Evolutionary conservation across 352 stramenopile genomes (phyloP).

Genomic region (Elongisporangium prolatum): DNA sequence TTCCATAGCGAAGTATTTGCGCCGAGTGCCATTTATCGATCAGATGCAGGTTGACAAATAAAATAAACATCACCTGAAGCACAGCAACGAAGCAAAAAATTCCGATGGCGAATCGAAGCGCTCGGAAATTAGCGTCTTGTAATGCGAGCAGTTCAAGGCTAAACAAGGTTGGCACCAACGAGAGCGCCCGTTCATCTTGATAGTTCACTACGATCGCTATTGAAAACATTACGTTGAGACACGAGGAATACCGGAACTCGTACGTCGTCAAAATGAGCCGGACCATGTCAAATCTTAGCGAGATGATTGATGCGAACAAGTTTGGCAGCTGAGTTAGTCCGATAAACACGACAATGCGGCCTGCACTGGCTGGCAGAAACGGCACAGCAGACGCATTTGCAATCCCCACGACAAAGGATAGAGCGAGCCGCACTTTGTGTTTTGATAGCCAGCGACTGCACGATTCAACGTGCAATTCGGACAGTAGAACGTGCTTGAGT

Average conservation of each 20-base stretch:
- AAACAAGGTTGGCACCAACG: not conserved
- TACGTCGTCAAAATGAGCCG: slow-evolving; percentile 10
- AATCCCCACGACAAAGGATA: not conserved
- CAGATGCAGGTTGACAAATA: not conserved
- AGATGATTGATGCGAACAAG: not conserved
- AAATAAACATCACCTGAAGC: not conserved
- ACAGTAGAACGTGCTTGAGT: not conserved
- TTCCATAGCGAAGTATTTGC: slow-evolving; percentile 1
- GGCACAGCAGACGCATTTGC: not conserved
- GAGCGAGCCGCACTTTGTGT: not conserved
- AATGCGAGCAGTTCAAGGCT: not conserved
- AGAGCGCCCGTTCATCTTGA: not conserved
- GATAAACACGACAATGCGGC: not conserved
- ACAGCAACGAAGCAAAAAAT: not conserved
- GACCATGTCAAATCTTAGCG: slow-evolving; percentile 14
- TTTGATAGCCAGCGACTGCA: not conserved
- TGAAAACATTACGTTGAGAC: slow-evolving; percentile 3
- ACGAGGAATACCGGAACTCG: slow-evolving; percentile 19
- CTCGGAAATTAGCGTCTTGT: not conserved
- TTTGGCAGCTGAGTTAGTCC: not conserved
- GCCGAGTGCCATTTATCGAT: not conserved
- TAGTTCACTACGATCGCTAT: not conserved
- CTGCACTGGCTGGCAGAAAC: not conserved
- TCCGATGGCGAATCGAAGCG: not conserved
- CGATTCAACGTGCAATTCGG: not conserved